A percentile compares a stretch with the other conserved stretches of the same genome.
phyloP scores from a whole-genome alignment of 1,139 yeast genomes.

The Nakaseomyces delphensis region DNA sequence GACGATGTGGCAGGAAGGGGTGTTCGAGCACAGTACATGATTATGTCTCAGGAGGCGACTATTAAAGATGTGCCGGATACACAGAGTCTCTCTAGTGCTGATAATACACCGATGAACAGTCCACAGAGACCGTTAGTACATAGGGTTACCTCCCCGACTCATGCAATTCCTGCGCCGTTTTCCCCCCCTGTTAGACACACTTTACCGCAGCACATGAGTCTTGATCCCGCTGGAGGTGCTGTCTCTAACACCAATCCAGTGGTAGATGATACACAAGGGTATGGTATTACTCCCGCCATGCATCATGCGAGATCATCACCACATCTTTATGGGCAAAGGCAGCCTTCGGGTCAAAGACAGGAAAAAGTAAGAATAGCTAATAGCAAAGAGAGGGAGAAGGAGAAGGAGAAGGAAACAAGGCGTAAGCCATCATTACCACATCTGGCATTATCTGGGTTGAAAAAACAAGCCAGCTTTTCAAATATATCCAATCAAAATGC shows the following conservation, averaged over 20 bases:
- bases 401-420: slow-evolving; percentile 10
- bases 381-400: slow-evolving; percentile 3
- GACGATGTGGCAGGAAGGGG: background rate
- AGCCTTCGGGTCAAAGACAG: background rate
- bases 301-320: slow-evolving; percentile 6
- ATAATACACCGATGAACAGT: slow-evolving; percentile 21
- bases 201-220: background rate
- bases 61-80: slow-evolving; percentile 29
- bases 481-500: slow-evolving; percentile 12
- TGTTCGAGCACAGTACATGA: slow-evolving; percentile 1
- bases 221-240: background rate
- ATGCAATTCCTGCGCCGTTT: slow-evolving; percentile 1
- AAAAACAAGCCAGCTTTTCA: slow-evolving; percentile 24
- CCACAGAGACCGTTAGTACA: slow-evolving; percentile 15
- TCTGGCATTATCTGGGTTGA: slow-evolving; percentile 22
- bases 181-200: background rate
- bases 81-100: slow-evolving; percentile 24
- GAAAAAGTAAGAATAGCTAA: slow-evolving; percentile 1
- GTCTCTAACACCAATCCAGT: background rate
- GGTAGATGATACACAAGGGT: background rate
- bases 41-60: slow-evolving; percentile 13
- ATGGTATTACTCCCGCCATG: slow-evolving; percentile 6
- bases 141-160: background rate
- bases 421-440: slow-evolving; percentile 28
- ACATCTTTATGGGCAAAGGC: slow-evolving; percentile 1